phyloP scores from a whole-genome alignment of 208 protist species.

The Acanthamoeba sp. region DNA sequence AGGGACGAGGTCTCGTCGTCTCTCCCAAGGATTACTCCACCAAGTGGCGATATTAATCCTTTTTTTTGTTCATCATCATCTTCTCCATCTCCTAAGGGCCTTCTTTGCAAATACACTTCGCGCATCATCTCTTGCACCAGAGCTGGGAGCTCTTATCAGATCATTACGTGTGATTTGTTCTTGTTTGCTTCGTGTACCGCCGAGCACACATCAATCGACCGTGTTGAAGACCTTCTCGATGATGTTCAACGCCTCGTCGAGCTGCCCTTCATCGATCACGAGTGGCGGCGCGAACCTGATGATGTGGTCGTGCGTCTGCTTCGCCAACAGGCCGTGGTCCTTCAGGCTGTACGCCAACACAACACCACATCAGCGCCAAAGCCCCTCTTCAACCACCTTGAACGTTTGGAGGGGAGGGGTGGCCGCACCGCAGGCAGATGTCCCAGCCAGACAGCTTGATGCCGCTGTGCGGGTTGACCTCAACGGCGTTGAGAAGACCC shows the following conservation, averaged over 20 bases:
- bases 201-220: no score
- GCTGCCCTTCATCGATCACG: conserved; percentile 90
- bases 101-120: conserved; percentile 5
- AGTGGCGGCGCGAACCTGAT: conserved; percentile 95
- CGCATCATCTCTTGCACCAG: no score
- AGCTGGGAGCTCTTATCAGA: no score
- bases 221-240: conserved; percentile 84
- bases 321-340: conserved; percentile 93
- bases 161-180: no score
- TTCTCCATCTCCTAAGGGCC: no score
- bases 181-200: no score
- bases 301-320: conserved; percentile 95
- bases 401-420: neutral
- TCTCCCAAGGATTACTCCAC: conserved; percentile 98
- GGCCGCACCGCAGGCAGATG: conserved; percentile 18
- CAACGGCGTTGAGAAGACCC: conserved; percentile 94
- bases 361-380: neutral
- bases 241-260: conserved; percentile 88
- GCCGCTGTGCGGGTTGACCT: conserved; percentile 86
- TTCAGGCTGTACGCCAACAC: conserved; percentile 78
- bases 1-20: conserved; percentile 96
- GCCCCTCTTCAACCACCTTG: no score
- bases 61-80: neutral
- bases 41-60: conserved; percentile 93
- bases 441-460: conserved; percentile 63